phyloP scores from a whole-genome alignment of 345 rosid genomes.

The Populus pruinosa region DNA sequence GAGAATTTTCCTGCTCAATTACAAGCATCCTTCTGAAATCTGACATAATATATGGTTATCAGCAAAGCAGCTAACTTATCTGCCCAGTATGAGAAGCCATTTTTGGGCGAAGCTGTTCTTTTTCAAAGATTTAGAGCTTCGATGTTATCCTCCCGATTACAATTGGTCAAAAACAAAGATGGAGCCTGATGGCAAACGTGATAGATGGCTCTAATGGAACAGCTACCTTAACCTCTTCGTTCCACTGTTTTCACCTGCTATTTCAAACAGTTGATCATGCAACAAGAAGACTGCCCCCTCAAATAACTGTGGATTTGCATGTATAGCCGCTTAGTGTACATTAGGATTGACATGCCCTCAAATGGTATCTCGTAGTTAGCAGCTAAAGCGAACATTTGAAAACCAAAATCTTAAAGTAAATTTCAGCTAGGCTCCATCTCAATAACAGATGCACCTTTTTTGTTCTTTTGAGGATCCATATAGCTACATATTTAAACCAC shows the following conservation, averaged over 20 bases:
- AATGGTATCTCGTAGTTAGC: neutral
- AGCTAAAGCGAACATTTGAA: neutral
- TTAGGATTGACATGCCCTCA: neutral
- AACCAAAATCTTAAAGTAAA: neutral
- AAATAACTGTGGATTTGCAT: neutral
- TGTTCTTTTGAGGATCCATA: neutral
- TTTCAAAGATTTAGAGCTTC: neutral
- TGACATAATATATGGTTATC: neutral
- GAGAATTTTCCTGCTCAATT: neutral
- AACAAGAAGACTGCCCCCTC: slow-evolving; percentile 4
- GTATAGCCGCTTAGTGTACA: neutral
- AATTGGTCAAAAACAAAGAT: neutral
- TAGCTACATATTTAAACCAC: too few species aligned
- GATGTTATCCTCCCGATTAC: neutral
- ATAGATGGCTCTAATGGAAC: neutral
- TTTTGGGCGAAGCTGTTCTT: neutral
- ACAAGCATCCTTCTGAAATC: neutral
- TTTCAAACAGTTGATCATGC: neutral
- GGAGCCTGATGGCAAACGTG: neutral
- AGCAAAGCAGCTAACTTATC: neutral
- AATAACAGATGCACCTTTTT: neutral
- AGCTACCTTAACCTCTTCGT: neutral
- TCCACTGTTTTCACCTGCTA: neutral
- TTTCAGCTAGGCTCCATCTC: neutral
- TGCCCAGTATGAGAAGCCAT: neutral